Conservation (phyloP, 2,329 filamentous ascomycete species). For the Trichophaea hybrida region DNA sequence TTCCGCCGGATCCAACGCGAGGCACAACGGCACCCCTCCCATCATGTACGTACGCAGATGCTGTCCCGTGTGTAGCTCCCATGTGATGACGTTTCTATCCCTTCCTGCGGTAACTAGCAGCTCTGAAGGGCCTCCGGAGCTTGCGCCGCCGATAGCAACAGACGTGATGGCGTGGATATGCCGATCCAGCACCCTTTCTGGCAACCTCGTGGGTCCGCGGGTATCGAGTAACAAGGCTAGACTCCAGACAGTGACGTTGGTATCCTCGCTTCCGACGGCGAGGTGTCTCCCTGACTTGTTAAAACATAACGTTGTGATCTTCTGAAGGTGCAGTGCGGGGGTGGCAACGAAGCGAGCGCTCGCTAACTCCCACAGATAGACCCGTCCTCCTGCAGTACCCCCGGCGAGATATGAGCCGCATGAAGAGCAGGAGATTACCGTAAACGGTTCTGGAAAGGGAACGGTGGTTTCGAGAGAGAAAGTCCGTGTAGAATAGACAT, state of each 20-base stretch:
- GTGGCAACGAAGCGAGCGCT: constrained; percentile 66
- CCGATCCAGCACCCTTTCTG: constrained; percentile 61
- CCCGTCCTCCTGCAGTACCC: constrained; percentile 69
- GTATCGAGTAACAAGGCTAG: constrained; percentile 56
- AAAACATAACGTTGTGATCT: constrained; percentile 59
- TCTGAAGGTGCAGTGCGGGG: constrained; percentile 62
- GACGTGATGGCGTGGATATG: constrained; percentile 62
- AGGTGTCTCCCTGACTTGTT: constrained; percentile 58
- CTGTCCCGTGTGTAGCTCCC: constrained; percentile 74
- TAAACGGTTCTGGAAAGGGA: constrained; percentile 72
- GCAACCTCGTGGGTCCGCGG: constrained; percentile 45
- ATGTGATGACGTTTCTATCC: constrained; percentile 41
- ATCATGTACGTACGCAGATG: constrained; percentile 71
- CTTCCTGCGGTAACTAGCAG: constrained; percentile 71
- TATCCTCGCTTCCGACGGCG: constrained; percentile 68
- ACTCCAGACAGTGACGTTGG: constrained; percentile 86
- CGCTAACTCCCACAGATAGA: constrained; percentile 78
- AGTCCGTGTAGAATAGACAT: constrained; percentile 66
- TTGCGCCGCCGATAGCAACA: constrained; percentile 34
- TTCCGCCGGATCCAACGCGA: constrained; percentile 67
- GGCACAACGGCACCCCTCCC: constrained; percentile 53
- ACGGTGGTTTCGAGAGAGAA: constrained; percentile 64
- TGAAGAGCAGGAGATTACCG: constrained; percentile 60
- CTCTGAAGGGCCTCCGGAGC: constrained; percentile 38
- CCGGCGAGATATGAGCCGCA: constrained; percentile 47